These are phyloP conservation scores for Gossypium bickii DNA, from an alignment of 345 rosid species.

Conservation along the genomic window DNA sequence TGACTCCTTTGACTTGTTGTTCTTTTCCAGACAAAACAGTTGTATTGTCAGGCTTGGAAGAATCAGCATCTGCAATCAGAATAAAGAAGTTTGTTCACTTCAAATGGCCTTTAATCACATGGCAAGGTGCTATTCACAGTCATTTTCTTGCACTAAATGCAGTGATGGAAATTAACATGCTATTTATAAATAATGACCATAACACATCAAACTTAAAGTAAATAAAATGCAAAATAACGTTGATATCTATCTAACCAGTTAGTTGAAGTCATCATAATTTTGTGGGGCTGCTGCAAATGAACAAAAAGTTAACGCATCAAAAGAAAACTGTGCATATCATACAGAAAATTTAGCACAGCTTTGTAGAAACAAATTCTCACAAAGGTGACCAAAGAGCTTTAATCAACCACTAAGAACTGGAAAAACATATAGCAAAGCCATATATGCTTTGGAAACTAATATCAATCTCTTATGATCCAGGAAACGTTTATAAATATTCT, in stretches of 20 bases:
- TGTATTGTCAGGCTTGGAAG: conserved; percentile 38
- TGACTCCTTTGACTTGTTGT: conserved; percentile 46
- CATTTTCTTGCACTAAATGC: not conserved
- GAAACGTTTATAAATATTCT: not conserved
- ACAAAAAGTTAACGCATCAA: not conserved
- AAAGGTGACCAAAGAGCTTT: not conserved
- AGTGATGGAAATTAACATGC: not conserved
- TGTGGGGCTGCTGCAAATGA: too few relatives aligned
- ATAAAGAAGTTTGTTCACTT: not conserved
- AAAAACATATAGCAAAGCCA: not conserved
- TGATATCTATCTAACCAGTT: not conserved
- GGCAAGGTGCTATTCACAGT: not conserved
- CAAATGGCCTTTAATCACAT: not conserved
- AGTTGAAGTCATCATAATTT: not conserved
- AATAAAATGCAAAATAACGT: not conserved
- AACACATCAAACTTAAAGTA: not conserved
- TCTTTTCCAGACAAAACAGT: conserved; percentile 43
- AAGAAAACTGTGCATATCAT: not conserved
- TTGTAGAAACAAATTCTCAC: not conserved
- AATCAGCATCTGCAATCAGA: conserved; percentile 61
- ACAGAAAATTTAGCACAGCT: not conserved
- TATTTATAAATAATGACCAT: not conserved
- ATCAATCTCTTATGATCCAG: not conserved
- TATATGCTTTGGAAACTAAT: not conserved
- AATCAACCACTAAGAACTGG: not conserved